Conservation (phyloP, 441 rosid genomes). For the Bocquillonia castaneifolia region DNA sequence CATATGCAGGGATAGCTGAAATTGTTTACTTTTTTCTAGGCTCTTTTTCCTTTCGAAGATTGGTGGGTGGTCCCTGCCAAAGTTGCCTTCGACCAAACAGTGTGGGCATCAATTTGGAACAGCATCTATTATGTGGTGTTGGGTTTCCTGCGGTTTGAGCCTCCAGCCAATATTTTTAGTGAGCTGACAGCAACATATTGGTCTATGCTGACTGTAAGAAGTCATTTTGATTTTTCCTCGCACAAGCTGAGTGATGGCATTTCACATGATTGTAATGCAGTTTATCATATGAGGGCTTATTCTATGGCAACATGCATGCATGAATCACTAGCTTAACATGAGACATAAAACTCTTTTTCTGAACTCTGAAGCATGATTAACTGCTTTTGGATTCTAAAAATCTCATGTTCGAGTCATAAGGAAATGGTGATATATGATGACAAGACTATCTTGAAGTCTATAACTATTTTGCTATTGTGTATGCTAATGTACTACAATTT, state of each 20-base stretch:
- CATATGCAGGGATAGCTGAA: conserved; percentile 24
- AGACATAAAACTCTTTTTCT: background rate
- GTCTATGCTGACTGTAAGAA: conserved; percentile 84
- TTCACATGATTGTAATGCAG: background rate
- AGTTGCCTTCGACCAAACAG: conserved; percentile 81
- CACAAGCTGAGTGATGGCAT: background rate
- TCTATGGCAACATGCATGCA: background rate
- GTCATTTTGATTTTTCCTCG: conserved; percentile 14
- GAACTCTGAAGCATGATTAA: background rate
- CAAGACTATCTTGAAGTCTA: background rate
- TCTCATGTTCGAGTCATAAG: background rate
- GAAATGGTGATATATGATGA: background rate
- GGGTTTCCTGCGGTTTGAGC: conserved; percentile 74
- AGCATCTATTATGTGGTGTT: conserved; percentile 62
- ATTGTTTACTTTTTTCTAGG: conserved; percentile 37
- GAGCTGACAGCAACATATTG: conserved; percentile 70
- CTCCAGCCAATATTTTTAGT: conserved; percentile 44
- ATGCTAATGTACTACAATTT: background rate
- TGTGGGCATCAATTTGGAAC: conserved; percentile 90
- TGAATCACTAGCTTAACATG: background rate
- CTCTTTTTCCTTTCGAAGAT: conserved; percentile 72
- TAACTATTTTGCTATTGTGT: no score
- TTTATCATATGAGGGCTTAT: background rate
- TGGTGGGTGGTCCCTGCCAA: conserved; percentile 98
- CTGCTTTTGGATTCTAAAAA: background rate